A percentile compares a stretch with the other conserved stretches of the same genome.
These are phyloP conservation scores for Pascua sp. DNA, from an alignment of 1,284 basidiomycete species.

Conservation along the genomic window DNA sequence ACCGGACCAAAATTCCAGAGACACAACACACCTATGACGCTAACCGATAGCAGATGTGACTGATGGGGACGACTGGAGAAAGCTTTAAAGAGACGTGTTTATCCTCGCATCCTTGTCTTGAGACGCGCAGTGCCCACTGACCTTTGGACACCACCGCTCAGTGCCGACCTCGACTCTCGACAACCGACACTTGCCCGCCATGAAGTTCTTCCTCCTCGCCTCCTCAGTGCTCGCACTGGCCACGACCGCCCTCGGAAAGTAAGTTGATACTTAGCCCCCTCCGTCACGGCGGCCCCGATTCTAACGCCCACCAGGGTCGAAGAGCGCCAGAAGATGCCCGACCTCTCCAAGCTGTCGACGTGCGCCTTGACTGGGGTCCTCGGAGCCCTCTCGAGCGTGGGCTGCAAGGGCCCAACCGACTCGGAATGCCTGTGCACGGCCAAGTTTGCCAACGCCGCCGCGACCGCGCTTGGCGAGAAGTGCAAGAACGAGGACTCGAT, in stretches of 20 bases:
- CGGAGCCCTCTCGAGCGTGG: neutral
- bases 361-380: conserved; percentile 1
- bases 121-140: too few species aligned
- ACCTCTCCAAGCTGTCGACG: conserved; percentile 1
- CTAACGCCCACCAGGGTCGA: neutral
- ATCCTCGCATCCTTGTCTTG: too few species aligned
- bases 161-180: neutral
- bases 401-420: neutral
- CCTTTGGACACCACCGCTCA: too few species aligned
- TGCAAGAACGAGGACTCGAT: neutral
- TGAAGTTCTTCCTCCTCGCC: conserved; percentile 4
- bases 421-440: neutral
- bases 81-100: too few species aligned
- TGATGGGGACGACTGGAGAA: too few species aligned
- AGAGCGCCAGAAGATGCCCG: neutral
- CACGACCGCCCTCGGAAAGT: neutral
- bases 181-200: neutral
- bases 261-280: neutral
- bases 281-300: neutral
- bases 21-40: too few species aligned
- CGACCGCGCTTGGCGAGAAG: neutral
- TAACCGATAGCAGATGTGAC: too few species aligned
- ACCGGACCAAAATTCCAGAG: too few species aligned
- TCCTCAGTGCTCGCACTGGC: neutral
- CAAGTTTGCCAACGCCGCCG: conserved; percentile 2